A percentile compares a stretch with the other conserved stretches of the same genome.
Conservation (phyloP, 2,329 filamentous ascomycete species). For the Microthyrium microscopicum region DNA sequence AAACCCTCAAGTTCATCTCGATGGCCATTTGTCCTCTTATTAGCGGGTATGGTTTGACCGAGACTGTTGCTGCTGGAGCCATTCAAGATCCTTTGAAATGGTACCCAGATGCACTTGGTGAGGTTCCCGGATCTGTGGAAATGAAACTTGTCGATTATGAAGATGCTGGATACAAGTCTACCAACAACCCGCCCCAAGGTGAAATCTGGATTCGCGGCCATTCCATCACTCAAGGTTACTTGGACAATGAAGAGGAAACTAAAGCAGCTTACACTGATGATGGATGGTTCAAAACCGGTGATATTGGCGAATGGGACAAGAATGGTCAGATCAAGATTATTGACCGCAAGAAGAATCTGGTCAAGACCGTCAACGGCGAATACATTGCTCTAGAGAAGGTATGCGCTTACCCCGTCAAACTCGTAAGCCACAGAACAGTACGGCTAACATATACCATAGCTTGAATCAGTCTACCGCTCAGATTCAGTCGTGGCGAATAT, state of each 20-base stretch:
- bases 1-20: constrained; percentile 81
- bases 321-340: constrained; percentile 74
- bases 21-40: constrained; percentile 91
- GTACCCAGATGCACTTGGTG: constrained; percentile 60
- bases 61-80: constrained; percentile 64
- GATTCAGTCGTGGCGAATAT: constrained; percentile 67
- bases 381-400: constrained; percentile 86
- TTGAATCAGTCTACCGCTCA: constrained; percentile 80
- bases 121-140: constrained; percentile 61
- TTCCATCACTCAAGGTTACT: constrained; percentile 63
- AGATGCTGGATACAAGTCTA: constrained; percentile 71
- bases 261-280: constrained; percentile 58
- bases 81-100: constrained; percentile 73
- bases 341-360: constrained; percentile 94
- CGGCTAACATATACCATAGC: constrained; percentile 24
- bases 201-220: constrained; percentile 80
- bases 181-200: constrained; percentile 64
- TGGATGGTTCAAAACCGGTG: constrained; percentile 94
- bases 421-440: background rate
- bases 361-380: constrained; percentile 90
- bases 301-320: constrained; percentile 77
- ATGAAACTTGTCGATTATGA: constrained; percentile 82
- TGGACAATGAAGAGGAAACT: constrained; percentile 74
- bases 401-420: background rate
- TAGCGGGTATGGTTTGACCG: constrained; percentile 81